Percentiles rank a stretch among this genome's conserved stretches.
phyloP scores from a whole-genome alignment of 2,329 filamentous ascomycete genomes.

The Monosporascus sp. region DNA sequence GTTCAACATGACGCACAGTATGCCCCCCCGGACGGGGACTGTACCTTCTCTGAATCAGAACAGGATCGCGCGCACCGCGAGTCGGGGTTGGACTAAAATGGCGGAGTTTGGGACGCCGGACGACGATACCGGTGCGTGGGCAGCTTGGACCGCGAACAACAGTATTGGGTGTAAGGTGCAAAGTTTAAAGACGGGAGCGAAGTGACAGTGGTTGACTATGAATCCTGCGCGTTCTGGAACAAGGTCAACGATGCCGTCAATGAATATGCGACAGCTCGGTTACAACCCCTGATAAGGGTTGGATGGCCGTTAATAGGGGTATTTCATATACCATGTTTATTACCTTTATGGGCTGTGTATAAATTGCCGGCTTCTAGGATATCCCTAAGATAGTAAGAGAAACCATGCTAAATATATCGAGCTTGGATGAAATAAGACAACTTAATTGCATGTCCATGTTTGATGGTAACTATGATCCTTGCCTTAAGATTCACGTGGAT shows the following conservation, averaged over 20 bases:
- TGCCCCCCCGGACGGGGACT: constrained; percentile 21
- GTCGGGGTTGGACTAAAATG: constrained; percentile 23
- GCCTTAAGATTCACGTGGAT: no score
- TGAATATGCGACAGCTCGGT: constrained; percentile 1
- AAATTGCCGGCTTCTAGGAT: no score
- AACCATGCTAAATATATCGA: no score
- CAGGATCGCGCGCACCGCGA: constrained; percentile 16
- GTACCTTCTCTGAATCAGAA: constrained; percentile 17
- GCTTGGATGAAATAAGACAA: no score
- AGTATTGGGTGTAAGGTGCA: constrained; percentile 10
- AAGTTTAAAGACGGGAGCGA: constrained; percentile 8
- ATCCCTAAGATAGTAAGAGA: no score
- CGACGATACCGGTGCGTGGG: constrained; percentile 8
- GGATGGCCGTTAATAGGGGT: no score
- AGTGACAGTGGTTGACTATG: constrained; percentile 11
- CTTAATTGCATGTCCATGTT: no score
- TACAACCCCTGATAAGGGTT: neutral
- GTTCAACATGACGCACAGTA: constrained; percentile 16
- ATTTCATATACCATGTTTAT: no score
- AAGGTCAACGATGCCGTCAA: constrained; percentile 13
- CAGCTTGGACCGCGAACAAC: constrained; percentile 8
- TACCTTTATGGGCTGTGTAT: no score
- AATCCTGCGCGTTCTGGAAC: constrained; percentile 14
- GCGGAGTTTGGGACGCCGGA: constrained; percentile 15
- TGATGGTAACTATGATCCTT: no score